Percentiles rank a stretch among this genome's conserved stretches.
These are phyloP conservation scores for Acephala macrosclerotiorum DNA, from an alignment of 2,329 filamentous ascomycete species.

Conservation along the genomic window DNA sequence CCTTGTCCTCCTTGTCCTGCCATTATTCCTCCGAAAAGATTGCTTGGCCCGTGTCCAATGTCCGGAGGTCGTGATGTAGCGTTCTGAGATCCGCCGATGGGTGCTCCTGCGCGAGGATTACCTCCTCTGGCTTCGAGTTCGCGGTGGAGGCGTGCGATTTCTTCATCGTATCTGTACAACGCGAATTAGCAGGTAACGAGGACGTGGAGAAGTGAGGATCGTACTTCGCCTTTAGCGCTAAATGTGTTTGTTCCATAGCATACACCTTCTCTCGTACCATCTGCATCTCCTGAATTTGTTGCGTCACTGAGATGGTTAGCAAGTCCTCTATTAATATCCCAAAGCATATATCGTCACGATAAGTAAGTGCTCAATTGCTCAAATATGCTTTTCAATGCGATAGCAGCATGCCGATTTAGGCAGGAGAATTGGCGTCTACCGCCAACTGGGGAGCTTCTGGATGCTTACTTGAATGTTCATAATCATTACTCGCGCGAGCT, in stretches of 20 bases:
- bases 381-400: not conserved
- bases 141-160: constrained; percentile 83
- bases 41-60: constrained; percentile 86
- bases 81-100: constrained; percentile 78
- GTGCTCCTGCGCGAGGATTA: constrained; percentile 64
- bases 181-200: constrained; percentile 17
- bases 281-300: constrained; percentile 94
- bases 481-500: constrained; percentile 81
- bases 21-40: constrained; percentile 96
- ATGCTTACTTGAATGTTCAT: constrained; percentile 90
- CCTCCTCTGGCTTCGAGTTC: constrained; percentile 81
- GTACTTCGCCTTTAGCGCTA: constrained; percentile 90
- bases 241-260: constrained; percentile 87
- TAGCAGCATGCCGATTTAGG: not conserved
- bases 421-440: not conserved
- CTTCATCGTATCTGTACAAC: constrained; percentile 82
- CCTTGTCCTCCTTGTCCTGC: constrained; percentile 83
- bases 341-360: not conserved
- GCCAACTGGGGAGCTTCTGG: not conserved
- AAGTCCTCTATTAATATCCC: not conserved
- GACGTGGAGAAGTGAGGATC: constrained; percentile 40
- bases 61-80: constrained; percentile 83
- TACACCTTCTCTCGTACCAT: constrained; percentile 93
- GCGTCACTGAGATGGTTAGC: constrained; percentile 67
- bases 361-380: not conserved